Conservation (phyloP, 345 rosid species). For the thale cress (Arabidopsis thaliana) region TAIR10.1 NC_003070.9:18614001-18614500, state of each 20-base stretch:
- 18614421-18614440: conserved; percentile 98
- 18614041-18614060: conserved; percentile 87
- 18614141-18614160: background rate
- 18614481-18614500: conserved; percentile 92
- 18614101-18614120: conserved; percentile 31
- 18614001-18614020: conserved; percentile 71
- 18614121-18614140: background rate
- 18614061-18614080: conserved; percentile 66
- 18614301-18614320: background rate
- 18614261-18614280: background rate
- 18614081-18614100: conserved; percentile 45
- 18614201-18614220: background rate
- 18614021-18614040: conserved; percentile 84
- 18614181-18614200: background rate
- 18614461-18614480: conserved; percentile 89
- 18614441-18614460: conserved; percentile 98
- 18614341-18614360: conserved; percentile 3
- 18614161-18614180: conserved; percentile 4
- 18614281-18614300: background rate
- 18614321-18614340: background rate
- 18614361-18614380: conserved; percentile 17
- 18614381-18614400: conserved; percentile 42
- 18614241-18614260: background rate
- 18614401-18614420: conserved; percentile 84
- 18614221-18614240: background rate